phyloP scores from a whole-genome alignment of 768 basidiomycete species.

The Chalciporus piperatus region DNA sequence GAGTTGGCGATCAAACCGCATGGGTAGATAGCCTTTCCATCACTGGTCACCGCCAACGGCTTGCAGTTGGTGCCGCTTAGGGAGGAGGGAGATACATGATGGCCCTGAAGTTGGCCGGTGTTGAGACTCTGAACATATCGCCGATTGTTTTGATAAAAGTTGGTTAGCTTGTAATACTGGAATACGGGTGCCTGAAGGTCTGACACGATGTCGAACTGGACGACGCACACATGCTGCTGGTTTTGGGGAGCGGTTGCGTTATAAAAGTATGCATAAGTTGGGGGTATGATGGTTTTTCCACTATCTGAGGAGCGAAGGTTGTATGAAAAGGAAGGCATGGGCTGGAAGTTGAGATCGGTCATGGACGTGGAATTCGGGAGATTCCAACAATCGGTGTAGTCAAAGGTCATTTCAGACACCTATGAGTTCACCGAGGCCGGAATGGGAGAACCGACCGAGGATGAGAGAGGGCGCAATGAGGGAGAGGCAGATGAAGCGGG shows the following conservation, averaged over 20 bases:
- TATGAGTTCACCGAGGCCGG: constrained; percentile 27
- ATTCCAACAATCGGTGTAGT: constrained; percentile 91
- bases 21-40: constrained; percentile 73
- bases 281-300: constrained; percentile 44
- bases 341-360: constrained; percentile 37
- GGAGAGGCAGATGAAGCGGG: constrained; percentile 19
- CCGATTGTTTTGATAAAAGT: constrained; percentile 98
- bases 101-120: constrained; percentile 80
- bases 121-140: constrained; percentile 93
- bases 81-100: constrained; percentile 43
- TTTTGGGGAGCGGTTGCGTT: constrained; percentile 43
- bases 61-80: constrained; percentile 83
- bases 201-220: constrained; percentile 81
- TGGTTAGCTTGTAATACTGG: constrained; percentile 94
- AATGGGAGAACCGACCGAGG: background rate
- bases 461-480: background rate
- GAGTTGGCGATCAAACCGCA: constrained; percentile 98
- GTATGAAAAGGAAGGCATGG: constrained; percentile 67
- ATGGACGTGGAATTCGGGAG: constrained; percentile 37
- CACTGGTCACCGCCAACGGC: constrained; percentile 60
- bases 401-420: constrained; percentile 91
- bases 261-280: constrained; percentile 76
- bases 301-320: constrained; percentile 59
- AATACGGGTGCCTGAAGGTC: constrained; percentile 74
- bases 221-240: constrained; percentile 59